Percentiles rank a stretch among this genome's conserved stretches.
Conservation (phyloP, 1,139 yeast species). For the Sugiyamaella japonica region DNA sequence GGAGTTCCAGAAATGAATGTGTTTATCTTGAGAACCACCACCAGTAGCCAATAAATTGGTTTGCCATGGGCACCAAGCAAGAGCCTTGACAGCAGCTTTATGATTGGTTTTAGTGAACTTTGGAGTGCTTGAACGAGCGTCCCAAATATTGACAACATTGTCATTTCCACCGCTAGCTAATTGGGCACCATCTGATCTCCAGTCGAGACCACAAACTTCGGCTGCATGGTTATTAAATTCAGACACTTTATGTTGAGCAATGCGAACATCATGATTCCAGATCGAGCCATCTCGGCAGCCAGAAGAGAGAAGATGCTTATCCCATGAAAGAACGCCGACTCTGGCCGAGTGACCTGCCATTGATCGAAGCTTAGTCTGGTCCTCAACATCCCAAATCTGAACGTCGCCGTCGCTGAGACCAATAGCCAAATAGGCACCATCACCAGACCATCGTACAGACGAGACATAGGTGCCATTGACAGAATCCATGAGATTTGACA, state of each 20-base stretch:
- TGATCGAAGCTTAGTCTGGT: constrained; percentile 70
- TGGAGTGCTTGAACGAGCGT: constrained; percentile 75
- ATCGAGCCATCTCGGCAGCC: constrained; percentile 85
- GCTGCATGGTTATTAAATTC: constrained; percentile 70
- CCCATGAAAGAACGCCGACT: constrained; percentile 86
- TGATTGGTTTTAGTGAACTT: constrained; percentile 76
- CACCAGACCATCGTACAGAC: constrained; percentile 88
- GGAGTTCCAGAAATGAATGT: constrained; percentile 94
- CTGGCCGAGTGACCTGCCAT: constrained; percentile 72
- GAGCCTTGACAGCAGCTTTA: constrained; percentile 93
- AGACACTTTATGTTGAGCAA: constrained; percentile 70
- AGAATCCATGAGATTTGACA: constrained; percentile 66
- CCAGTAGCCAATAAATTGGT: constrained; percentile 85
- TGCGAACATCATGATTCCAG: constrained; percentile 89
- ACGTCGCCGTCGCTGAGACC: constrained; percentile 83
- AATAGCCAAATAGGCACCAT: constrained; percentile 81
- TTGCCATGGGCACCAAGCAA: constrained; percentile 94
- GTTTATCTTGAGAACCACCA: constrained; percentile 90
- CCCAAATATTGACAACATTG: constrained; percentile 93
- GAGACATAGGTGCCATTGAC: constrained; percentile 50
- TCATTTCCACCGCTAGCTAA: constrained; percentile 95
- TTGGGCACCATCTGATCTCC: constrained; percentile 81
- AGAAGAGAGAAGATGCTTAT: constrained; percentile 71
- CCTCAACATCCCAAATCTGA: constrained; percentile 94
- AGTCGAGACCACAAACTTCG: constrained; percentile 90